Evolutionary conservation across 176 grass and related monocot species (phyloP).

Genomic region (Oryza coarctata): DNA sequence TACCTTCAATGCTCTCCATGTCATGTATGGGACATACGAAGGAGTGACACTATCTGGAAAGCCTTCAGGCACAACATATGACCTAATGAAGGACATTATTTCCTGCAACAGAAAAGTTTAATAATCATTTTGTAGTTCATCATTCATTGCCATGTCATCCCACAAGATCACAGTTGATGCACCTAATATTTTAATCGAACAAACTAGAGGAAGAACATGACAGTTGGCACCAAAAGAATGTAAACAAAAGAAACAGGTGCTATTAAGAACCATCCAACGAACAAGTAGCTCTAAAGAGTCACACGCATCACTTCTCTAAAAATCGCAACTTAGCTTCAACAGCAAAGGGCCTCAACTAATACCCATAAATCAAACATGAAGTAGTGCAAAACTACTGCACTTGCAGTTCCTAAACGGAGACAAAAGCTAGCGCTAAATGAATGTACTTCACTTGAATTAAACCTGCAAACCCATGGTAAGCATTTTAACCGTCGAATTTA

Average conservation of each 20-base stretch:
- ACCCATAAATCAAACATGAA: neutral
- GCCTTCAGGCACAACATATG: conserved; percentile 95
- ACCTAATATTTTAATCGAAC: neutral
- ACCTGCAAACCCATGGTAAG: neutral
- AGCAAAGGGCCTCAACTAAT: neutral
- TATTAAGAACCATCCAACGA: neutral
- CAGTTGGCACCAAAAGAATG: neutral
- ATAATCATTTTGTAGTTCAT: conserved; percentile 16
- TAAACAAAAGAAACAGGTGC: neutral
- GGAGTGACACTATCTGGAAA: conserved; percentile 93
- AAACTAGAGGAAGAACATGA: neutral
- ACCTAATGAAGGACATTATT: conserved; percentile 85
- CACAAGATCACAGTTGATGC: neutral
- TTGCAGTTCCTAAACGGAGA: neutral
- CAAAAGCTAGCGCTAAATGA: neutral
- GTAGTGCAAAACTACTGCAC: neutral
- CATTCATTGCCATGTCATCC: neutral
- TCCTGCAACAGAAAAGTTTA: conserved; percentile 50
- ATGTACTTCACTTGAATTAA: neutral
- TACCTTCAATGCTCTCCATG: conserved; percentile 98
- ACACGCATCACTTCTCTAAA: neutral
- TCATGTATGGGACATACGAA: conserved; percentile 99
- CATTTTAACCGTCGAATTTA: neutral
- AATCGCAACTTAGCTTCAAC: conserved; percentile 8
- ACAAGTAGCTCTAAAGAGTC: neutral